Evolutionary conservation across 2,329 filamentous ascomycete species (phyloP).

Genomic region (Claviceps purpurea): DNA sequence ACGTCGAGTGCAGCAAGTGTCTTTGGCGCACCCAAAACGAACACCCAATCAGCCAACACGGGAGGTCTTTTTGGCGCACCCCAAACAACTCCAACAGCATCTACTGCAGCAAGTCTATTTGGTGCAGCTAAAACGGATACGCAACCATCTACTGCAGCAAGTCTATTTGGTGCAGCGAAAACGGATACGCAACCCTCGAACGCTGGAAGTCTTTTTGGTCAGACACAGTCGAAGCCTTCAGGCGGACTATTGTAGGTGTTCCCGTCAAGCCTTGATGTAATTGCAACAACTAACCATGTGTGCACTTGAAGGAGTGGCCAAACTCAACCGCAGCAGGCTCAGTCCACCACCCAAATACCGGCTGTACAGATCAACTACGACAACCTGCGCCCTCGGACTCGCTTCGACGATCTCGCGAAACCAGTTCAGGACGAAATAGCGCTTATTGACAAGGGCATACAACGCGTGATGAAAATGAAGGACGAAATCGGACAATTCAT

Average conservation of each 20-base stretch:
- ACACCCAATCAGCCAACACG: conserved; percentile 9
- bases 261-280: not conserved
- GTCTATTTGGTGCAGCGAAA: conserved; percentile 17
- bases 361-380: conserved; percentile 68
- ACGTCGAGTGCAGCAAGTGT: conserved; percentile 13
- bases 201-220: conserved; percentile 17
- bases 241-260: conserved; percentile 20
- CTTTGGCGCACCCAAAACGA: conserved; percentile 14
- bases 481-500: conserved; percentile 61
- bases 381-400: conserved; percentile 72
- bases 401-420: conserved; percentile 80
- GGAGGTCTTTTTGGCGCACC: conserved; percentile 18
- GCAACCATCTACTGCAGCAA: conserved; percentile 15
- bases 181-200: conserved; percentile 9
- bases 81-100: conserved; percentile 8
- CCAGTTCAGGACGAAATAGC: conserved; percentile 69
- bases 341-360: conserved; percentile 40
- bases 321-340: conserved; percentile 16
- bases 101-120: conserved; percentile 8
- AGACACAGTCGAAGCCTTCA: conserved; percentile 20
- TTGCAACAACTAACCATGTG: not conserved
- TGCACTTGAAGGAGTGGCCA: conserved; percentile 13
- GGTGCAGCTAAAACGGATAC: not conserved
- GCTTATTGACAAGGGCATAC: conserved; percentile 65
- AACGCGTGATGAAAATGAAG: conserved; percentile 64